These are phyloP conservation scores for Omphalea diandra DNA, from an alignment of 441 rosid genomes.

Conservation along the genomic window DNA sequence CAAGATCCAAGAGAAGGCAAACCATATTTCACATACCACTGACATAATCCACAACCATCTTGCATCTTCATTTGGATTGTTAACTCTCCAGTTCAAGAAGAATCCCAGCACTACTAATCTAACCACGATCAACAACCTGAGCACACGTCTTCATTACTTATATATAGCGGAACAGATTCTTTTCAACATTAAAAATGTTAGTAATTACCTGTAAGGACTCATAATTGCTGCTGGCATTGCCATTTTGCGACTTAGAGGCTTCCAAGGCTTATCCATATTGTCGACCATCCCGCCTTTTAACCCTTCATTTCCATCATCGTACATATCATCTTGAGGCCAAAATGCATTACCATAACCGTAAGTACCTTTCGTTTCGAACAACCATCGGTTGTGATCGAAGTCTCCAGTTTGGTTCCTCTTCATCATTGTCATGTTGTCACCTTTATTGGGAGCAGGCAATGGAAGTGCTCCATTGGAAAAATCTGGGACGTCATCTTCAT, in stretches of 20 bases:
- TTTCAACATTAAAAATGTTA: too few relatives aligned
- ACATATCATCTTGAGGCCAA: constrained; percentile 71
- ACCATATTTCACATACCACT: constrained; percentile 82
- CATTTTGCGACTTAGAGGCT: constrained; percentile 66
- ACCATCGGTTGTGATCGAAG: constrained; percentile 83
- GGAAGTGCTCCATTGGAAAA: constrained; percentile 63
- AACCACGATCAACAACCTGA: constrained; percentile 49
- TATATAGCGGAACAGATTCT: too few relatives aligned
- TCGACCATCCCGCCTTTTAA: constrained; percentile 54
- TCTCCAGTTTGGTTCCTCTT: constrained; percentile 82
- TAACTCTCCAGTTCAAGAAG: constrained; percentile 84
- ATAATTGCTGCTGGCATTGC: constrained; percentile 56
- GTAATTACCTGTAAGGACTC: constrained; percentile 76
- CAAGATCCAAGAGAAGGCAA: constrained; percentile 87
- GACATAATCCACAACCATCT: constrained; percentile 89
- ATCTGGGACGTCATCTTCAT: constrained; percentile 61
- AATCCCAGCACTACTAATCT: constrained; percentile 61
- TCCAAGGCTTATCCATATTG: constrained; percentile 81
- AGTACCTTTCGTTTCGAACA: constrained; percentile 81
- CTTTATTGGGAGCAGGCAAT: constrained; percentile 60
- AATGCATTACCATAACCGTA: constrained; percentile 86
- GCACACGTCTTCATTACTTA: too few relatives aligned
- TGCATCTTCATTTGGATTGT: constrained; percentile 73
- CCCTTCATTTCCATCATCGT: constrained; percentile 59
- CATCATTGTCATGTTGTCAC: constrained; percentile 79